Base-by-base conservation (phyloP, 495 filamentous ascomycete species). In the Achaetomiella virescens region DNA sequence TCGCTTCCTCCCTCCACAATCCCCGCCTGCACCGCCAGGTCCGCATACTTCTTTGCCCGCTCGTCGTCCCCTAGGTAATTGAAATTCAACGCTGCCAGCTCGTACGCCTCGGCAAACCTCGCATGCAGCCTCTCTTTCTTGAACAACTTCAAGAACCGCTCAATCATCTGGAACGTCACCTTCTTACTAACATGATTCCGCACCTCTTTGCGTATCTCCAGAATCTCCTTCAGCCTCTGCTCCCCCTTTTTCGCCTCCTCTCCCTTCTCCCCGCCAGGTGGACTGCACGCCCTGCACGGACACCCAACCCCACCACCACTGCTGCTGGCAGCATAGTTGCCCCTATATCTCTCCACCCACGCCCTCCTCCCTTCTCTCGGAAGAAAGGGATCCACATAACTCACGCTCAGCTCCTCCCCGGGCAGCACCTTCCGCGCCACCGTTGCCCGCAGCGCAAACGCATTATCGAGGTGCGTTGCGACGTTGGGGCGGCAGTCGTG, bases 41-140 rank as follows among this genome's bases (percentile, higher is more conserved):
- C 52, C 15, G 66, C 67, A 40, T 65, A 63, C 55, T 62, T 61
- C 40, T 60, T 57, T 0, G 67, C 66, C 49, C 54, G 44, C 42
- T 54, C 60, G 17, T 61, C 60, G 6, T 65, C 48, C 7, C 67
- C 67, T 0, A 68, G 36, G 15, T 66, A 63, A n/a, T 72, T 72
- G 49, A 71, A 74, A 50, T 74, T 74, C n/a, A 66, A 42, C 43
- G 71, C 71, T 8, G 70, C 71, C 35, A 70, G 43, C 55, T 69
- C 66, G 49, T 72, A 72, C 7, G 65, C 60, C 31, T 68, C 68
- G 5, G 63, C 55, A n/a, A 71, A 36, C 42, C 56, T 58, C 2
- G 44, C 50, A 0, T 70, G 52, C 40, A 74, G 52, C 44, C 52
- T 35, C 48, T 74, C 71, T 47, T 63, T 22, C 43, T 63, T 52